phyloP scores from a whole-genome alignment of 768 basidiomycete species.

The Phlebiopsis gigantea region DNA sequence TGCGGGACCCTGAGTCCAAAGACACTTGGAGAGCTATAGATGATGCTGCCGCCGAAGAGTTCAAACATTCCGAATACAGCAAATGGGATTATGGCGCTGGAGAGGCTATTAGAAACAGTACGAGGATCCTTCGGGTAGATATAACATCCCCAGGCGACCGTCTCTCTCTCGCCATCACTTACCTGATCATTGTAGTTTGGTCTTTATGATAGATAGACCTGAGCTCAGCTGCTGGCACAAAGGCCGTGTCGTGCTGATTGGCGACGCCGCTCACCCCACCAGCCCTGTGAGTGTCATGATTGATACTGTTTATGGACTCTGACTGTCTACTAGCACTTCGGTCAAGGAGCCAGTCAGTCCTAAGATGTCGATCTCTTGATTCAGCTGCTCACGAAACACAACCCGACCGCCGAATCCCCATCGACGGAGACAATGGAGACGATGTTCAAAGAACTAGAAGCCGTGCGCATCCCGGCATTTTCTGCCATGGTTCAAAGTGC shows the following conservation, averaged over 20 bases:
- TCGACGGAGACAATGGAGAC: constrained; percentile 23
- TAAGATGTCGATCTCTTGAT: constrained; percentile 40
- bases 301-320: too few species aligned
- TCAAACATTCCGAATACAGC: constrained; percentile 18
- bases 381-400: constrained; percentile 28
- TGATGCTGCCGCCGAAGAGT: constrained; percentile 5
- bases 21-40: constrained; percentile 38
- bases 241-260: constrained; percentile 37
- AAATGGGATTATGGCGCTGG: constrained; percentile 24
- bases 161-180: background rate
- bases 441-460: constrained; percentile 31
- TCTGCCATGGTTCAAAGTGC: constrained; percentile 31
- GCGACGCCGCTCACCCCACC: constrained; percentile 43
- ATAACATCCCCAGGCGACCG: background rate
- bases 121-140: constrained; percentile 26
- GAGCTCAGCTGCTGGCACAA: constrained; percentile 36
- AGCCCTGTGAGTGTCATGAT: constrained; percentile 28
- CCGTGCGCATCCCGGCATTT: constrained; percentile 30
- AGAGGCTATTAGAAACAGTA: constrained; percentile 21
- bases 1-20: constrained; percentile 31
- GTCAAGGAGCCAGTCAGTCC: constrained; percentile 42
- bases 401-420: constrained; percentile 21
- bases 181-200: constrained; percentile 28
- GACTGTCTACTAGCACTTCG: constrained; percentile 31
- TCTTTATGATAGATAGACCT: constrained; percentile 40